Evolutionary conservation across 139 green algal species (phyloP).

Genomic region (Astrephomene gubernaculifera): DNA sequence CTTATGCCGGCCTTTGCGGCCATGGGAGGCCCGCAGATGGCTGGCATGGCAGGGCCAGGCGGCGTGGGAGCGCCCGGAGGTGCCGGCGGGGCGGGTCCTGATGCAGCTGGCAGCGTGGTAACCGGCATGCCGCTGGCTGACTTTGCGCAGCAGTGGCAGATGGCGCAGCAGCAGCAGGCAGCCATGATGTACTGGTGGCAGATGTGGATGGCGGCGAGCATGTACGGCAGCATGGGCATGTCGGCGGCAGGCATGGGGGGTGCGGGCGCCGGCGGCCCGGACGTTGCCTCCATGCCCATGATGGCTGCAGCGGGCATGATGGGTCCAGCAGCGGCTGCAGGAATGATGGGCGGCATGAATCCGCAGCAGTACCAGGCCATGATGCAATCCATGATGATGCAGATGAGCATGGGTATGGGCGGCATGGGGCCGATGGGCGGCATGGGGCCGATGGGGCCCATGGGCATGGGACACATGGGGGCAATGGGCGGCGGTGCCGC

Average conservation of each 20-base stretch:
- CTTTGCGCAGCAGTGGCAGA: constrained; percentile 64
- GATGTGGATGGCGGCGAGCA: constrained; percentile 47
- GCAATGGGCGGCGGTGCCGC: constrained; percentile 3
- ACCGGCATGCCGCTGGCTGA: constrained; percentile 57
- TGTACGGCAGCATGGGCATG: constrained; percentile 37
- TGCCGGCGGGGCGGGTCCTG: not conserved
- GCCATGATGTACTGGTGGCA: constrained; percentile 60
- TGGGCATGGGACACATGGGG: constrained; percentile 26
- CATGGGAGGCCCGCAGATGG: not conserved
- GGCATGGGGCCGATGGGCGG: constrained; percentile 21
- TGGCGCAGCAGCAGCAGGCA: constrained; percentile 60
- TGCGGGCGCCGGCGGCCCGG: not conserved
- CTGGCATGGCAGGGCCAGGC: not conserved
- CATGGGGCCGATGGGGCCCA: not conserved
- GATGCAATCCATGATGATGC: constrained; percentile 38
- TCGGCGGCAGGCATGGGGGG: not conserved
- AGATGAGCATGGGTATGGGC: constrained; percentile 19
- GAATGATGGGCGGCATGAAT: constrained; percentile 1
- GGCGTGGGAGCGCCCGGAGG: not conserved
- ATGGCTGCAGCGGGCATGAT: constrained; percentile 22
- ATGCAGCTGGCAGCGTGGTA: constrained; percentile 22
- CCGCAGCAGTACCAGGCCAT: constrained; percentile 25
- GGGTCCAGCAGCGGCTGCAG: not conserved
- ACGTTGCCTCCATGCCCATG: not conserved
- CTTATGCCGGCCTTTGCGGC: constrained; percentile 1